A percentile compares a stretch with the other conserved stretches of the same genome.
Conservation (phyloP, 1,139 yeast genomes). For the Protomyces lactucae-debilis region DNA sequence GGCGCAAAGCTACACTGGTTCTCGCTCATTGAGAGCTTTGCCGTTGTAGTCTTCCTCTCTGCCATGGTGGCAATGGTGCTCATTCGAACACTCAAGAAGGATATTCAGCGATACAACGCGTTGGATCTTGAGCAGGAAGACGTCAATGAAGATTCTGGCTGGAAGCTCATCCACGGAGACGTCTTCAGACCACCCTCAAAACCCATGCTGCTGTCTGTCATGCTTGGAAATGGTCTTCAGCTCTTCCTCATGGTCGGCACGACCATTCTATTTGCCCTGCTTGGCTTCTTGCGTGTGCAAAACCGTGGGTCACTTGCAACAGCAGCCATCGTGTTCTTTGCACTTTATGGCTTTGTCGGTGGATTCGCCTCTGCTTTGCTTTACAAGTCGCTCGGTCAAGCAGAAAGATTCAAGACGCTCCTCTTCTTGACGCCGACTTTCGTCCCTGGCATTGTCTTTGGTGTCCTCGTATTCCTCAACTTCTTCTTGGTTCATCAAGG, state of each 20-base stretch:
- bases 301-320: conserved; percentile 92
- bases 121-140: conserved; percentile 76
- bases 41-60: conserved; percentile 72
- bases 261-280: conserved; percentile 74
- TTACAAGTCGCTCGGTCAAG: conserved; percentile 84
- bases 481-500: conserved; percentile 71
- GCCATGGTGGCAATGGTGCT: conserved; percentile 75
- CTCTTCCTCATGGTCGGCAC: conserved; percentile 68
- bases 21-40: conserved; percentile 76
- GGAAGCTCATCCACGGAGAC: conserved; percentile 96
- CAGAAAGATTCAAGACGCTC: conserved; percentile 78
- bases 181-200: conserved; percentile 80
- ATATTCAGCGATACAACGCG: conserved; percentile 83
- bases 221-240: conserved; percentile 87
- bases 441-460: conserved; percentile 71
- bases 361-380: conserved; percentile 81
- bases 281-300: conserved; percentile 88
- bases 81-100: conserved; percentile 73
- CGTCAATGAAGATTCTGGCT: conserved; percentile 88
- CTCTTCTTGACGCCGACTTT: conserved; percentile 74
- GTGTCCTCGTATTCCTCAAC: conserved; percentile 62
- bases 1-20: conserved; percentile 96
- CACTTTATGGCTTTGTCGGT: conserved; percentile 72
- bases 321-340: conserved; percentile 76
- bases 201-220: conserved; percentile 65